Percentiles rank a stretch among this genome's conserved stretches.
These are phyloP conservation scores for Podaxis sp. DNA, from an alignment of 768 basidiomycete genomes.

Conservation along the genomic window DNA sequence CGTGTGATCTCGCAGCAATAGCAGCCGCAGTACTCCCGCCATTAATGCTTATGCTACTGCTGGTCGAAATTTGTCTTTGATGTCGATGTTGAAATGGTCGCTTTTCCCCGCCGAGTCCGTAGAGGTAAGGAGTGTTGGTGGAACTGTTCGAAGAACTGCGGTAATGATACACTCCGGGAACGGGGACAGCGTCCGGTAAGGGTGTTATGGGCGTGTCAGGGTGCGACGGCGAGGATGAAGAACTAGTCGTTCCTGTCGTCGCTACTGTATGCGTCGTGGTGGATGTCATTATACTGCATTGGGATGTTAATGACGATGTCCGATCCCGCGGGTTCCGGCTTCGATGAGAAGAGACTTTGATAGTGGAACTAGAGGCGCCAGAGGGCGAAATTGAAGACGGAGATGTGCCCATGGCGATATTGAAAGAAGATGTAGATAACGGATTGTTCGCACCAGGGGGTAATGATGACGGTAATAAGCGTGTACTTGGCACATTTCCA, in stretches of 20 bases:
- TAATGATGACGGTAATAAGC: neutral
- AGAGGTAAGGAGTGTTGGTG: slow-evolving; percentile 7
- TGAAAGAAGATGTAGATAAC: slow-evolving; percentile 1
- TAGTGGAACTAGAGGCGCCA: slow-evolving; percentile 4
- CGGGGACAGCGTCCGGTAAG: neutral
- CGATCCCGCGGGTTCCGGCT: slow-evolving; percentile 7
- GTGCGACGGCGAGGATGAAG: slow-evolving; percentile 7
- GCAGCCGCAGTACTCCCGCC: slow-evolving; percentile 11
- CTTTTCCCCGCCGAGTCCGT: slow-evolving; percentile 8
- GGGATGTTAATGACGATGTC: slow-evolving; percentile 10
- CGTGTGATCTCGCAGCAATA: slow-evolving; percentile 8
- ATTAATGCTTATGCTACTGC: slow-evolving; percentile 5
- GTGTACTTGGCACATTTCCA: slow-evolving; percentile 1
- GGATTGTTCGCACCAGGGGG: neutral
- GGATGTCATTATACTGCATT: slow-evolving; percentile 10
- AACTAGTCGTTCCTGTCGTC: slow-evolving; percentile 10
- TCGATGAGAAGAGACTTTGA: slow-evolving; percentile 3
- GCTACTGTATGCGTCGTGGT: slow-evolving; percentile 12
- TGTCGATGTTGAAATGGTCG: slow-evolving; percentile 2
- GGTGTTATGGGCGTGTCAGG: slow-evolving; percentile 11
- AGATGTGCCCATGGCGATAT: neutral
- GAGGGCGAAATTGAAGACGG: neutral
- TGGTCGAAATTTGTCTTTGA: slow-evolving; percentile 9
- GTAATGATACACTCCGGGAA: slow-evolving; percentile 4
- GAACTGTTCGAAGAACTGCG: slow-evolving; percentile 11